Base-by-base conservation (phyloP, 2,329 filamentous ascomycete species). In the Fragosphaeria purpurea region DNA sequence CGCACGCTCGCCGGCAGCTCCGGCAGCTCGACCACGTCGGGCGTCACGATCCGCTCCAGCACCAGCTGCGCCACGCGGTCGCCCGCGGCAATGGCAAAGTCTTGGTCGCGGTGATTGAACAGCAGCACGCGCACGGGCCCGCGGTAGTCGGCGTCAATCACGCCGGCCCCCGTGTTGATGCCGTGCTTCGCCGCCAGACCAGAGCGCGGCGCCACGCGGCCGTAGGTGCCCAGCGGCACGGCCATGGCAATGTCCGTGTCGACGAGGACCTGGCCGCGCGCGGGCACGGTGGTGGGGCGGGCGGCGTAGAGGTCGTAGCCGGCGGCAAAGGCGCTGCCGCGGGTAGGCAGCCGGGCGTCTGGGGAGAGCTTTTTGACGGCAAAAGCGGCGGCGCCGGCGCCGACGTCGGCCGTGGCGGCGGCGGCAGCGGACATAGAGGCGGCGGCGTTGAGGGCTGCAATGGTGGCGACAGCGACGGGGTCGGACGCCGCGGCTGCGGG, bases 81-180 rank as follows among this genome's bases (percentile, higher is more conserved):
- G 46, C 91, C 91, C 63, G 85, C 82, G 62, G 85, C 84, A 58
- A 98, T 74, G 57, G 70, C 74, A 63, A 94, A 97, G 65, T 95
- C 89, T 41, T 71, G 70, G 47, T 95, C 89, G 47, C 77, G 78
- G 67, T 95, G 84, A 72, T 98, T 98, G 69, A 97, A 97, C 48
- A 98, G 79, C 58, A 98, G 76, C 32, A 98, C 86, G 74, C 94
- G 95, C 61, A 98, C 85, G 59, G 86, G 86, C 22, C 93, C 93
- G 38, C 93, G 80, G 73, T 98, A 98, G 69, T 98, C 93, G 37
- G 91, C 90, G 67, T 98, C 93, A 61, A 98, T 97, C 57, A 98
- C 93, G 50, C 93, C 93, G 0, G 93, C 93, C 55, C 94, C 89
- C 0, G 87, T 93, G 67, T 96, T 89, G 65, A 98, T 97, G 70